Percentiles rank a stretch among this genome's conserved stretches.
Evolutionary conservation across 352 stramenopile genomes (phyloP).

Genomic region (Pythium diclinum): DNA sequence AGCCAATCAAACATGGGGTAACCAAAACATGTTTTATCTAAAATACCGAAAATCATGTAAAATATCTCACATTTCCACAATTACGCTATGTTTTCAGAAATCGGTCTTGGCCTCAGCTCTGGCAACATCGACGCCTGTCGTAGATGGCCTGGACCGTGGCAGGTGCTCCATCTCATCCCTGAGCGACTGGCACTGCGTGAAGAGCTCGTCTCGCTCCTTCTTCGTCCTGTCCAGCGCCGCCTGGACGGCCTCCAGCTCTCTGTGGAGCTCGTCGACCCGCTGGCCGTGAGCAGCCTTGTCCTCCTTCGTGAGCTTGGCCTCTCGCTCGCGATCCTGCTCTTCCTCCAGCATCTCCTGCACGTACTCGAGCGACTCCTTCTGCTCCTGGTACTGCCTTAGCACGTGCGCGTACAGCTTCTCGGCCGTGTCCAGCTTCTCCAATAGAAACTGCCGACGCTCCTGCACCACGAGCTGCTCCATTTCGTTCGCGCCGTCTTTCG

Average conservation of each 20-base stretch:
- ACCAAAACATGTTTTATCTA: neutral
- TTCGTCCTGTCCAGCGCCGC: conserved; percentile 33
- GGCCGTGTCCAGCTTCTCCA: conserved; percentile 62
- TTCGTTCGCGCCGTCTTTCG: conserved; percentile 15
- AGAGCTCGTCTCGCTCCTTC: conserved; percentile 60
- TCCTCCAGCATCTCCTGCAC: conserved; percentile 54
- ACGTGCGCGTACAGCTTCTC: conserved; percentile 76
- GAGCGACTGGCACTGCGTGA: conserved; percentile 55
- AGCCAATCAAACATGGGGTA: neutral
- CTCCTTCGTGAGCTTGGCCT: conserved; percentile 15
- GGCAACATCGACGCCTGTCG: neutral
- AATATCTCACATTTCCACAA: neutral
- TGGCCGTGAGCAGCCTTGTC: conserved; percentile 12
- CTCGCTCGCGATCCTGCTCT: conserved; percentile 36
- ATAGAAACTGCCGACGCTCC: conserved; percentile 40
- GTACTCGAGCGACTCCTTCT: conserved; percentile 60
- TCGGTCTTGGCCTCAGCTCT: conserved; percentile 15
- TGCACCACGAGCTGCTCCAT: conserved; percentile 36
- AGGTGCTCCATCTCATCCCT: conserved; percentile 43
- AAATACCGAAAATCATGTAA: neutral
- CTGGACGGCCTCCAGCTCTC: conserved; percentile 32
- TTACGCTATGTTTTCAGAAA: neutral
- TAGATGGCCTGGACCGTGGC: conserved; percentile 9
- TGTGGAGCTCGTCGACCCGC: conserved; percentile 29
- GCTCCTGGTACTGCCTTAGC: conserved; percentile 61